Evolutionary conservation across 768 basidiomycete genomes (phyloP), one percentile per base, ranked within the genome.

Genomic region (Wakefieldia striispora): DNA sequence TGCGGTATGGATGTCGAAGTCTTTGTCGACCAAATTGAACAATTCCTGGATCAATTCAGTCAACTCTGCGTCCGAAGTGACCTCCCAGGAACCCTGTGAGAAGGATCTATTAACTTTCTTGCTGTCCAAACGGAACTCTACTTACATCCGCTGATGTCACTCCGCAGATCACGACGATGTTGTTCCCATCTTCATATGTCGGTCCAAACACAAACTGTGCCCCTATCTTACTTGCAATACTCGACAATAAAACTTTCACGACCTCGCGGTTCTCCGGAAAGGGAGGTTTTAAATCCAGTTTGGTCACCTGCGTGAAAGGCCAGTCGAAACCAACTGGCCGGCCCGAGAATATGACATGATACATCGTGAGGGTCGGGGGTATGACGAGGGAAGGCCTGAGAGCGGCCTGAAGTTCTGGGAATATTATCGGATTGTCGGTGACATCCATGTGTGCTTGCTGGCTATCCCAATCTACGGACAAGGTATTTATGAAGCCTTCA

Each of bases 381-480:
- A 11, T 3, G 12, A 13, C 12, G 29, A 63, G 2, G 34, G 43
- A 29, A 11, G 49, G 49, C 13, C 21, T 38, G 36, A 60, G 49
- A 4, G 13, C 19, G 9, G 17, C 40, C 11, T 33, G 0, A 29
- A 67, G 20, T 4, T 2, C 27, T 4, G 26, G 6, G 23, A 56
- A 58, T 6, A 36, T 17, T 10, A 2, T 5, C 2, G 52, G 37
- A 9, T 13, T 27, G 5, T 56, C 23, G 2, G 57, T 56, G 31
- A 58, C 0, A 0, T 53, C 50, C 33, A 50, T 31, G 12, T 29
- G 29, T 11, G 12, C 35, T 10, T 65, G 54, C 8, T 45, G 49
- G 31, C 16, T 63, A 10, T 67, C 66, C 66, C 65, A 65, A 49
- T 67, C 64, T 67, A 31, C 26, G 26, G 26, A 26, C 8, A 26